Evolutionary conservation across 2,329 filamentous ascomycete species (phyloP).

Genomic region (Aspergillus tamarii): DNA sequence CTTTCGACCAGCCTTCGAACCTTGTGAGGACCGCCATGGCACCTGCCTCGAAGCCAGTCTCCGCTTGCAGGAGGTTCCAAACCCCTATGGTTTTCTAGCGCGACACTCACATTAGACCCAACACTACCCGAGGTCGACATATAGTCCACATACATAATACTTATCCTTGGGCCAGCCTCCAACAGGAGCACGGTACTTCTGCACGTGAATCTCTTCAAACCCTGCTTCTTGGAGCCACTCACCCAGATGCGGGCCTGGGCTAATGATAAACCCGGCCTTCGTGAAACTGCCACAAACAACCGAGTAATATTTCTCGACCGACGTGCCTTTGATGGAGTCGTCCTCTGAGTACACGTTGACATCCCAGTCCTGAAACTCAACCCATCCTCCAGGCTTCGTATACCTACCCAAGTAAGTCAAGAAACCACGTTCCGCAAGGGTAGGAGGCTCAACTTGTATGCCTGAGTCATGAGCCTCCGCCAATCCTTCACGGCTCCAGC

Average conservation of each 20-base stretch:
- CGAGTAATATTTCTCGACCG: background rate
- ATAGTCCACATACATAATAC: background rate
- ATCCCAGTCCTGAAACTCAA: conserved; percentile 1
- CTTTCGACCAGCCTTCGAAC: background rate
- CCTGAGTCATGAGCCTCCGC: background rate
- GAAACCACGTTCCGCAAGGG: background rate
- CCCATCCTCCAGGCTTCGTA: background rate
- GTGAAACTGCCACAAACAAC: background rate
- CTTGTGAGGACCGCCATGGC: background rate
- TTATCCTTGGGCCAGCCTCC: background rate
- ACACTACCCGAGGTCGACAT: too few relatives aligned
- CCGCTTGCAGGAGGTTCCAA: background rate
- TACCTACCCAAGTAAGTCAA: background rate
- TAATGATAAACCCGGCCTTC: background rate
- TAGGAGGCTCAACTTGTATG: background rate
- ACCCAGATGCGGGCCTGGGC: background rate
- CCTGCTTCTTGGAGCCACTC: conserved; percentile 1
- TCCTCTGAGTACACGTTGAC: background rate
- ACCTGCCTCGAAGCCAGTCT: background rate
- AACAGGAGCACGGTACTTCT: background rate
- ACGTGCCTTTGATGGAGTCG: background rate
- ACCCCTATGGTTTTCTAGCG: background rate
- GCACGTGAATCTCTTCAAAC: background rate
- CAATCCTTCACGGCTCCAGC: background rate
- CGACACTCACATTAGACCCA: background rate